phyloP scores from a whole-genome alignment of 805 yeast species.

The Candida maris region DNA sequence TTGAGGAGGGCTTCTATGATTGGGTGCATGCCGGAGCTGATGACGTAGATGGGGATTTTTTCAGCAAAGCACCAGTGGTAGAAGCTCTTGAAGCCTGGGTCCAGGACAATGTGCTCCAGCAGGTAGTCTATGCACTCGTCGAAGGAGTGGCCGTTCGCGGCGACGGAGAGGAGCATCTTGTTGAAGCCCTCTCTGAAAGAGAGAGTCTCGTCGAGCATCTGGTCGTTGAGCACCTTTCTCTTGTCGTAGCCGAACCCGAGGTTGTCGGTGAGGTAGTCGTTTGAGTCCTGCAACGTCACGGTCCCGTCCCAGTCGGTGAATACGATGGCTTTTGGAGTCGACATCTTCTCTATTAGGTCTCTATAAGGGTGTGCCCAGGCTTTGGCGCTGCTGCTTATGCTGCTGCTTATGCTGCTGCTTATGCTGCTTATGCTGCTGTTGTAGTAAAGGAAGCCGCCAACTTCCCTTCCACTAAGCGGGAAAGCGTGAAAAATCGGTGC shows the following conservation, averaged over 20 bases:
- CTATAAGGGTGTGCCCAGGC: no score
- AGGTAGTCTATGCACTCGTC: conserved; percentile 75
- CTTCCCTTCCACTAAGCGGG: no score
- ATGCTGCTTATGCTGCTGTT: no score
- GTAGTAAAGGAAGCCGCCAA: no score
- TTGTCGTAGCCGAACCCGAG: conserved; percentile 77
- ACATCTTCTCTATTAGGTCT: no score
- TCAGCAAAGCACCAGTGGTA: conserved; percentile 72
- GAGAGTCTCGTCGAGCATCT: conserved; percentile 63
- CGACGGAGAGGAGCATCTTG: conserved; percentile 79
- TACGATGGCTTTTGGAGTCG: conserved; percentile 56
- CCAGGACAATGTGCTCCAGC: conserved; percentile 65
- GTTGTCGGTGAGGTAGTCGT: conserved; percentile 85
- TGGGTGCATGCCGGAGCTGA: conserved; percentile 92
- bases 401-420: no score
- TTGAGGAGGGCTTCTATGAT: conserved; percentile 74
- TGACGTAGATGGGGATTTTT: conserved; percentile 79
- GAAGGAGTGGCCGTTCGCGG: conserved; percentile 43
- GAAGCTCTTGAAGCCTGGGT: conserved; percentile 84
- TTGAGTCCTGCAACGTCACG: conserved; percentile 91
- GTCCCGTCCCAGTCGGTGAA: conserved; percentile 99
- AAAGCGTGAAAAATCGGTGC: no score
- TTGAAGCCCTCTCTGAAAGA: conserved; percentile 80
- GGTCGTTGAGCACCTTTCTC: conserved; percentile 65
- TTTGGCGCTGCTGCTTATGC: no score